These are phyloP conservation scores for Extremus antarcticus DNA, from an alignment of 495 filamentous ascomycete species.

Conservation along the genomic window DNA sequence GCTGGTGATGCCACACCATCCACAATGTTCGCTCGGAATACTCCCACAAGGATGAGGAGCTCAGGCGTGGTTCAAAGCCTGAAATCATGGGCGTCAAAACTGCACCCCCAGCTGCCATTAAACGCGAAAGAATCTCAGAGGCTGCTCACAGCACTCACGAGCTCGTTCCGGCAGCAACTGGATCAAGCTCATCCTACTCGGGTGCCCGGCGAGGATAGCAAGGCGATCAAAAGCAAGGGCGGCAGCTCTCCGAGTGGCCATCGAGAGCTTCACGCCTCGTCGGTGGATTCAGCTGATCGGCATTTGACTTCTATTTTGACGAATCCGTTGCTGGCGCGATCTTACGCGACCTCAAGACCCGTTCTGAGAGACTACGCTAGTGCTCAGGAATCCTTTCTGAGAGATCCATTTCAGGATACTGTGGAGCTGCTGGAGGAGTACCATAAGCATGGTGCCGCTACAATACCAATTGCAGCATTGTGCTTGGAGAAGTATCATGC, in stretches of 20 bases:
- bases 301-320: conserved; percentile 17
- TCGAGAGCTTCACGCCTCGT: conserved; percentile 6
- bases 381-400: conserved; percentile 1
- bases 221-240: neutral
- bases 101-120: conserved; percentile 62
- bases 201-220: conserved; percentile 1
- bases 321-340: conserved; percentile 7
- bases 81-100: conserved; percentile 32
- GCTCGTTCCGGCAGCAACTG: conserved; percentile 65
- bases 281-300: conserved; percentile 8
- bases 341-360: neutral
- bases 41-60: neutral
- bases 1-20: neutral
- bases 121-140: conserved; percentile 52
- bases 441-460: conserved; percentile 7
- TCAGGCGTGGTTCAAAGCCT: conserved; percentile 22
- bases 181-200: conserved; percentile 48
- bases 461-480: conserved; percentile 2
- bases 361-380: neutral
- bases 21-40: neutral
- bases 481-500: conserved; percentile 8
- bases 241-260: neutral
- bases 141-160: conserved; percentile 57
- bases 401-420: conserved; percentile 7
- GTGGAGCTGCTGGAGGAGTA: conserved; percentile 14